Conservation (phyloP, 2,329 filamentous ascomycete species). For the Aspergillus ibericus region DNA sequence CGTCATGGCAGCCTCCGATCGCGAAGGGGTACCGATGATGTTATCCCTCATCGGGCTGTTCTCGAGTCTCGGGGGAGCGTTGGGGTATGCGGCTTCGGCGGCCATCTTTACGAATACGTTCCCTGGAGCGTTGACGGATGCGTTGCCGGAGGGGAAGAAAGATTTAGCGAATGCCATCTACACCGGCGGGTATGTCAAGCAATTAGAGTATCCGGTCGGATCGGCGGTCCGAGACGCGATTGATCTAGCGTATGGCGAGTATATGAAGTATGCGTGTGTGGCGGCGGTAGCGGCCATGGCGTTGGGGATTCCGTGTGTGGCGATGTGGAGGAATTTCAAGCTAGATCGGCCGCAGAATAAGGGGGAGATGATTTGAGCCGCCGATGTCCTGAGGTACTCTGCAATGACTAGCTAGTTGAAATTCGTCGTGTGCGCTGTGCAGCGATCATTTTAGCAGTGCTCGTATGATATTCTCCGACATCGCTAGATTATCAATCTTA, state of each 20-base stretch:
- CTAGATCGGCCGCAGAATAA: slow-evolving; percentile 43
- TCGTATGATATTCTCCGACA: too few species aligned
- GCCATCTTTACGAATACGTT: slow-evolving; percentile 62
- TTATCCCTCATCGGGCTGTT: slow-evolving; percentile 38
- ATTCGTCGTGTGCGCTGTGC: too few species aligned
- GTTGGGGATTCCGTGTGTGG: slow-evolving; percentile 35
- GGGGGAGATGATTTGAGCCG: slow-evolving; percentile 26
- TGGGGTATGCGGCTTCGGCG: slow-evolving; percentile 33
- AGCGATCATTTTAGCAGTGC: too few species aligned
- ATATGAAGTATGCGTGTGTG: slow-evolving; percentile 38
- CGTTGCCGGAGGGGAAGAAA: slow-evolving; percentile 22
- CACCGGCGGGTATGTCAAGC: slow-evolving; percentile 22
- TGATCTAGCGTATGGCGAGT: slow-evolving; percentile 39
- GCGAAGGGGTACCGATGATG: slow-evolving; percentile 54
- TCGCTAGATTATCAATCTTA: too few species aligned
- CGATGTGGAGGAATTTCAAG: slow-evolving; percentile 41
- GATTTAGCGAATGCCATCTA: slow-evolving; percentile 23
- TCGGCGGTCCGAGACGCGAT: slow-evolving; percentile 33
- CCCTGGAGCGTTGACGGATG: slow-evolving; percentile 42
- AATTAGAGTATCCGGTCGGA: slow-evolving; percentile 33
- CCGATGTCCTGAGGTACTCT: too few species aligned
- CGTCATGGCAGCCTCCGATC: slow-evolving; percentile 57
- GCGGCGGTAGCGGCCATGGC: slow-evolving; percentile 35
- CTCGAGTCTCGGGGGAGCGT: slow-evolving; percentile 36
- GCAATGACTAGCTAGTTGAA: too few species aligned